phyloP scores from a whole-genome alignment of 495 filamentous ascomycete genomes.

The Tuber brumale region DNA sequence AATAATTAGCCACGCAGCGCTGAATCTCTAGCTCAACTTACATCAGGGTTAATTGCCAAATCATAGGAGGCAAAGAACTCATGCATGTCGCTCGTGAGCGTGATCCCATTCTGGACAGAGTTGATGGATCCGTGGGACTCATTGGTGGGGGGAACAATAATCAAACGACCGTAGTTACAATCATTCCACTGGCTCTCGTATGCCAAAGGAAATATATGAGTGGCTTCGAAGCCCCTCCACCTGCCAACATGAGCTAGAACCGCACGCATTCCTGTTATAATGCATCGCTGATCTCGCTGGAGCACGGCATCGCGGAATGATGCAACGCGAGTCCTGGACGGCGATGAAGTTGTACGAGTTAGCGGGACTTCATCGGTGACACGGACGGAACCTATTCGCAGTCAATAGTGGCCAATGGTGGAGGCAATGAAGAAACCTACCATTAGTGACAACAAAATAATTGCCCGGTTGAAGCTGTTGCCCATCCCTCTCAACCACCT shows the following conservation, averaged over 20 bases:
- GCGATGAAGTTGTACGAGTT: conserved; percentile 34
- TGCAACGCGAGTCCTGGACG: conserved; percentile 34
- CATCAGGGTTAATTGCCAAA: conserved; percentile 27
- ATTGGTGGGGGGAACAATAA: conserved; percentile 35
- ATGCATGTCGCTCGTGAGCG: background rate
- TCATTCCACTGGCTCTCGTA: conserved; percentile 41
- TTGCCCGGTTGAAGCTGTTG: conserved; percentile 40
- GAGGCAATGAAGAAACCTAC: background rate
- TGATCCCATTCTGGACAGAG: conserved; percentile 43
- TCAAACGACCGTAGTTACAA: conserved; percentile 40
- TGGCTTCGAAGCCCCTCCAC: conserved; percentile 42
- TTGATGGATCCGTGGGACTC: conserved; percentile 34
- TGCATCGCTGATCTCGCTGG: conserved; percentile 41
- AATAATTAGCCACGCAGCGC: conserved; percentile 21
- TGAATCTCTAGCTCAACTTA: conserved; percentile 29
- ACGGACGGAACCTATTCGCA: conserved; percentile 30
- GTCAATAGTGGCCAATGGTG: conserved; percentile 8
- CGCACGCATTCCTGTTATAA: conserved; percentile 39
- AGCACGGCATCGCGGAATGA: conserved; percentile 38
- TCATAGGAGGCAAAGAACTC: too few relatives aligned
- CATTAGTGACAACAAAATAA: conserved; percentile 39
- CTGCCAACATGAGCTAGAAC: conserved; percentile 18
- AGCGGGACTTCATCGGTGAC: conserved; percentile 41
- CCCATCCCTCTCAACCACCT: conserved; percentile 34
- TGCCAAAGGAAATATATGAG: conserved; percentile 45